A percentile compares a stretch with the other conserved stretches of the same genome.
These are phyloP conservation scores for Ascobolus immersus DNA, from an alignment of 495 filamentous ascomycete species.

Conservation along the genomic window DNA sequence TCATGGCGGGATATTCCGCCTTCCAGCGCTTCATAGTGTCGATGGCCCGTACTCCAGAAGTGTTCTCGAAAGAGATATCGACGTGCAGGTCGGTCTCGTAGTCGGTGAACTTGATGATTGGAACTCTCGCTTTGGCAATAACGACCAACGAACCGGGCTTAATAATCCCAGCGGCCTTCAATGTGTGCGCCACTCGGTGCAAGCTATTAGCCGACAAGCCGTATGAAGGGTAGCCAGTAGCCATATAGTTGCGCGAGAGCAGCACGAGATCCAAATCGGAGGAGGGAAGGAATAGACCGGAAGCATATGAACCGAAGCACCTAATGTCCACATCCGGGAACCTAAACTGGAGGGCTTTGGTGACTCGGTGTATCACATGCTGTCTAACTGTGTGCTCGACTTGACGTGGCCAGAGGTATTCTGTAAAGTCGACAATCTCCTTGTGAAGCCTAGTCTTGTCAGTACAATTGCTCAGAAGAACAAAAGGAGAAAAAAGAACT, in stretches of 20 bases:
- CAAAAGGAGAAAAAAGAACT: conserved; percentile 7
- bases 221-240: conserved; percentile 18
- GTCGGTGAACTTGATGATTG: conserved; percentile 78
- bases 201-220: conserved; percentile 18
- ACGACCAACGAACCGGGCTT: conserved; percentile 29
- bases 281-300: conserved; percentile 69
- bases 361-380: conserved; percentile 41
- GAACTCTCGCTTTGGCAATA: conserved; percentile 56
- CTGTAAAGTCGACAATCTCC: conserved; percentile 69
- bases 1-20: conserved; percentile 51
- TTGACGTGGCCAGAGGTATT: conserved; percentile 47
- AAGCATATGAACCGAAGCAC: conserved; percentile 75
- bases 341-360: conserved; percentile 24
- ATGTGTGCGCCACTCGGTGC: conserved; percentile 22
- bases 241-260: conserved; percentile 37
- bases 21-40: conserved; percentile 60
- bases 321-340: conserved; percentile 33
- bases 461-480: conserved; percentile 3
- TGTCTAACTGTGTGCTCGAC: conserved; percentile 52
- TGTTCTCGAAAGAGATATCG: conserved; percentile 86
- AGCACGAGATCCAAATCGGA: conserved; percentile 83
- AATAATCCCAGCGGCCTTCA: conserved; percentile 26
- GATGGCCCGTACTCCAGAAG: conserved; percentile 51
- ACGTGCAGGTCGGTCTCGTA: conserved; percentile 44
- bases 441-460: conserved; percentile 40